These are phyloP conservation scores for Ottelia alismoides DNA, from an alignment of 106 monocot genomes.

Conservation along the genomic window DNA sequence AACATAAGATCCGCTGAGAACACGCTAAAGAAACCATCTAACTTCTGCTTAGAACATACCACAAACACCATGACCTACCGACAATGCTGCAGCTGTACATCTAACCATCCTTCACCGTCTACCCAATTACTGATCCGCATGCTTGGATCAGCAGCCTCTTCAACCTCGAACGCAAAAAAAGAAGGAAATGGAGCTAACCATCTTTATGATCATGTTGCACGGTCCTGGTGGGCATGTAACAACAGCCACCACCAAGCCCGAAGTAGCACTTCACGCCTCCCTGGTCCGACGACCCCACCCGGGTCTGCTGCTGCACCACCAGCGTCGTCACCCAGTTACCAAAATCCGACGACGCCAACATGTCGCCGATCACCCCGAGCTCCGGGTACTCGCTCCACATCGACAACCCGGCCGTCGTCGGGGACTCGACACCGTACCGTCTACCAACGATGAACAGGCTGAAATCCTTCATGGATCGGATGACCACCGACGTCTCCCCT, in stretches of 20 bases:
- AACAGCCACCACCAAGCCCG: background rate
- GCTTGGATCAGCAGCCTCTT: no score
- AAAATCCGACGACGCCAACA: conserved; percentile 19
- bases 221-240: no score
- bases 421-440: conserved; percentile 6
- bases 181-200: no score
- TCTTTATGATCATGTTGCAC: no score
- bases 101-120: no score
- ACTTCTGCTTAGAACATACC: no score
- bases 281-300: background rate
- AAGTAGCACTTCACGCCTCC: background rate
- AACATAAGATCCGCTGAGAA: no score
- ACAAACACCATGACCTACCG: no score
- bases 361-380: conserved; percentile 36
- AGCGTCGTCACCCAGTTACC: conserved; percentile 22
- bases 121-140: no score
- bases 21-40: no score
- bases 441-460: conserved; percentile 29
- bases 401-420: conserved; percentile 21
- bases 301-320: conserved; percentile 47
- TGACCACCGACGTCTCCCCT: conserved; percentile 13
- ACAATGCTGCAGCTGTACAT: no score
- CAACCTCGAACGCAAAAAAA: no score
- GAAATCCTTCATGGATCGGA: conserved; percentile 13
- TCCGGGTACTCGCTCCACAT: conserved; percentile 45